Conservation (phyloP, 306 rosid genomes). For the Sophora flavescens region DNA sequence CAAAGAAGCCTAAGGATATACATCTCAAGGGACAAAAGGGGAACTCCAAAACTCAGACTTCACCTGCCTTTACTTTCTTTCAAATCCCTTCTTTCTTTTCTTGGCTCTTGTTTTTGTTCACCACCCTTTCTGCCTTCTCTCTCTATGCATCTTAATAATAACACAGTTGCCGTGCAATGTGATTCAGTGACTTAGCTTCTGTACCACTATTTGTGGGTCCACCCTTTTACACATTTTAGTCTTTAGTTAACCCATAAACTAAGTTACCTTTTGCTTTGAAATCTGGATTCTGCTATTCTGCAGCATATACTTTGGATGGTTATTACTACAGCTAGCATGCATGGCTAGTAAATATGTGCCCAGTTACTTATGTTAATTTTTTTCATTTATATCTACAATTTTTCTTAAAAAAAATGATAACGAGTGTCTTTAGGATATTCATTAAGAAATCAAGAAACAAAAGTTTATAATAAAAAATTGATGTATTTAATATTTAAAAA, state of each 20-base stretch:
- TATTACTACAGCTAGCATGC: constrained; percentile 38
- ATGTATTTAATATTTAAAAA: too few species aligned
- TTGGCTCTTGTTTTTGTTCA: constrained; percentile 32
- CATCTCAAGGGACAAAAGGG: constrained; percentile 66
- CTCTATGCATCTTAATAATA: background rate
- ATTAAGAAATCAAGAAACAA: too few species aligned
- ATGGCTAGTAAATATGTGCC: constrained; percentile 45
- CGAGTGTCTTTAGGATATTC: too few species aligned
- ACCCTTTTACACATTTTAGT: constrained; percentile 34
- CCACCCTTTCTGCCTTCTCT: background rate
- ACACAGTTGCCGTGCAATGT: constrained; percentile 43
- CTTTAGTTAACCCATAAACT: constrained; percentile 33
- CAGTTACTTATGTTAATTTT: background rate
- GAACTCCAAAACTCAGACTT: constrained; percentile 47
- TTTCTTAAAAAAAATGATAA: too few species aligned
- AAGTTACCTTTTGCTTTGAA: constrained; percentile 36
- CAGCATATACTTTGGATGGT: constrained; percentile 11
- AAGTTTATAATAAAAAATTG: too few species aligned
- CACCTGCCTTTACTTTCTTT: constrained; percentile 26
- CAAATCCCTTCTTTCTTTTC: constrained; percentile 34
- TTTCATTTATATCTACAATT: background rate
- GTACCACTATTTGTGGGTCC: constrained; percentile 50
- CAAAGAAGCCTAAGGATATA: background rate
- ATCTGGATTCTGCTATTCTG: constrained; percentile 42
- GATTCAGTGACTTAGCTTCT: constrained; percentile 46